Conservation (phyloP, 257 asterid species). For the Penstemon newberryi region DNA sequence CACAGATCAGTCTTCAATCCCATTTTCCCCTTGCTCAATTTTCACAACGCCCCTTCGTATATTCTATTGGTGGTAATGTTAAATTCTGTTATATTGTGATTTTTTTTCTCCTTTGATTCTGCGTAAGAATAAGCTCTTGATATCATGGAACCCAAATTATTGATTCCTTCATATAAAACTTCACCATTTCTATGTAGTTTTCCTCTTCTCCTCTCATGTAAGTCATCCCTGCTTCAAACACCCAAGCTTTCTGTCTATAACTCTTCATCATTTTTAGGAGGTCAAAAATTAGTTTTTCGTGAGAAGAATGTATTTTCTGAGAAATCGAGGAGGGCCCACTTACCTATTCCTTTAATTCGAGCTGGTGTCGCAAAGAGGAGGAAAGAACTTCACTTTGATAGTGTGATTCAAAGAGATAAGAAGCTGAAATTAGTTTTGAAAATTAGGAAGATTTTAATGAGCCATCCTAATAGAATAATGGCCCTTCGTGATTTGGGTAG, state of each 20-base stretch:
- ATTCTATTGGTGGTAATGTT: slow-evolving; percentile 23
- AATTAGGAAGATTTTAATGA: slow-evolving; percentile 81
- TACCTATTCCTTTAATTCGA: slow-evolving; percentile 40
- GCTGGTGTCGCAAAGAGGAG: slow-evolving; percentile 86
- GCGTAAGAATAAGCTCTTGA: slow-evolving; percentile 14
- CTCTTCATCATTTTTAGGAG: slow-evolving; percentile 40
- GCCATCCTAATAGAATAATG: slow-evolving; percentile 87
- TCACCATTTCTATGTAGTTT: slow-evolving; percentile 48
- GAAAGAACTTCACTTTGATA: slow-evolving; percentile 87
- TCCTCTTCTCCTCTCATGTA: slow-evolving; percentile 51
- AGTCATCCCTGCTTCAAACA: slow-evolving; percentile 40
- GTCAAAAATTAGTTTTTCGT: slow-evolving; percentile 39
- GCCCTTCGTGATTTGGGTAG: slow-evolving; percentile 77
- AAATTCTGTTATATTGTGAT: slow-evolving; percentile 24
- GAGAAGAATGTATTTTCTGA: slow-evolving; percentile 33
- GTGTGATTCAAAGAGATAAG: slow-evolving; percentile 95
- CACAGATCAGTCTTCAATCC: slow-evolving; percentile 40
- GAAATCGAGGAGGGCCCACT: slow-evolving; percentile 36
- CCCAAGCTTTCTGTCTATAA: slow-evolving; percentile 37
- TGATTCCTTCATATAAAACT: slow-evolving; percentile 50
- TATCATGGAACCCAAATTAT: slow-evolving; percentile 65
- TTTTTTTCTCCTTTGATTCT: slow-evolving; percentile 21
- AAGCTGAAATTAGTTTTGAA: slow-evolving; percentile 82
- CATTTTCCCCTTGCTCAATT: slow-evolving; percentile 5
- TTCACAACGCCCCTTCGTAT: neutral